Evolutionary conservation across 1,284 basidiomycete genomes (phyloP).

Genomic region (Moesziomyces globuligerus): DNA sequence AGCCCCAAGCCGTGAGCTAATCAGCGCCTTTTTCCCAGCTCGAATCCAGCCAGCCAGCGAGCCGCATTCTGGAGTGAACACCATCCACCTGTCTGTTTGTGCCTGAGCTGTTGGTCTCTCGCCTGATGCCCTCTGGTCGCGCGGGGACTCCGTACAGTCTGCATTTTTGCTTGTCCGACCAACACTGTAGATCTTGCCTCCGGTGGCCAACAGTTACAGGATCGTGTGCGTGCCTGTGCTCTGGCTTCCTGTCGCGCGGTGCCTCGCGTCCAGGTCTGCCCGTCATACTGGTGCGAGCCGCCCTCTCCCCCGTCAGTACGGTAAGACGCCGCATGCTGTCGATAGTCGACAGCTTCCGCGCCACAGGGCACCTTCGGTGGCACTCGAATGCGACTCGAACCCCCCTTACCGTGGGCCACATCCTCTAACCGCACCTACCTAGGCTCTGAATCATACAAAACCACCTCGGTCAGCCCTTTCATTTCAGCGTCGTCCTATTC

Average conservation of each 20-base stretch:
- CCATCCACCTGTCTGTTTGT: slow-evolving; percentile 14
- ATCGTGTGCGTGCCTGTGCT: not conserved
- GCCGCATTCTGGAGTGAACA: not conserved
- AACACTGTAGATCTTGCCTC: slow-evolving; percentile 8
- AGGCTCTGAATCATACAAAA: slow-evolving; percentile 22
- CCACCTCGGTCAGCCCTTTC: slow-evolving; percentile 3
- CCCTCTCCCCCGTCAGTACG: not conserved
- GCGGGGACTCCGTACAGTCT: slow-evolving; percentile 10
- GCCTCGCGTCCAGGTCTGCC: not conserved
- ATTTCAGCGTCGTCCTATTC: not conserved
- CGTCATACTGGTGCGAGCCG: not conserved
- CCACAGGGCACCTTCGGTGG: not conserved
- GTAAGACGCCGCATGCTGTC: not conserved
- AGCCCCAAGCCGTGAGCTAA: not conserved
- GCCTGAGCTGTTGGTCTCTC: slow-evolving; percentile 7
- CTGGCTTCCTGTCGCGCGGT: not conserved
- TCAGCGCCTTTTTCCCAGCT: not conserved
- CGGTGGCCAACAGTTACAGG: not conserved
- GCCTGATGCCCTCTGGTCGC: not conserved
- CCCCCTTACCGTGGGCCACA: not conserved
- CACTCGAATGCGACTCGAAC: not conserved
- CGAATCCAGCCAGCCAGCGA: not conserved
- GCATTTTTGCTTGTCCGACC: slow-evolving; percentile 17
- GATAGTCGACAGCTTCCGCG: not conserved
- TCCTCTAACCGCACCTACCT: not conserved